Evolutionary conservation across 225 moss, liverwort and hornwort genomes (phyloP).

Genomic region (Physcomitrellopsis africana): DNA sequence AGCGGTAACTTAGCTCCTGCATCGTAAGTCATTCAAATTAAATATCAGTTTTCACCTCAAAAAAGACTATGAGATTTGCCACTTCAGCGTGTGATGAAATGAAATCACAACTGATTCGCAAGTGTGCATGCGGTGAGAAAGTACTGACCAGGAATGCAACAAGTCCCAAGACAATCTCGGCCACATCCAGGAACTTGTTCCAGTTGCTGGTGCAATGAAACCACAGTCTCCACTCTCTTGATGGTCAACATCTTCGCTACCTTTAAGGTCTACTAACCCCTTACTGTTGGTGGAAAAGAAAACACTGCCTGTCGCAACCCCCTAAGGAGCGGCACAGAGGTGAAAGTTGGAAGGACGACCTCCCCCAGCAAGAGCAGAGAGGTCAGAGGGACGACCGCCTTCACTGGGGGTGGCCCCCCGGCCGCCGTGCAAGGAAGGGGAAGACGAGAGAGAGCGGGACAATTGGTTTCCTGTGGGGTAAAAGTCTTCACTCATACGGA

Average conservation of each 20-base stretch:
- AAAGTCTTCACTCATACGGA: constrained; percentile 62
- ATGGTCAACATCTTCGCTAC: constrained; percentile 65
- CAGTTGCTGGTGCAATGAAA: constrained; percentile 69
- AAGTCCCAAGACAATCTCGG: constrained; percentile 60
- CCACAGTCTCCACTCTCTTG: constrained; percentile 64
- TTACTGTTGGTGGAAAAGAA: constrained; percentile 22
- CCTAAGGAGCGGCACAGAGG: constrained; percentile 46
- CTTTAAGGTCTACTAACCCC: constrained; percentile 35
- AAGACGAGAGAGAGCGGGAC: constrained; percentile 68
- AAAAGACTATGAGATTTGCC: background rate
- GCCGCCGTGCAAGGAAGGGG: constrained; percentile 93
- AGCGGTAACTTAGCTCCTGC: constrained; percentile 77
- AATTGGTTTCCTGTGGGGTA: constrained; percentile 43
- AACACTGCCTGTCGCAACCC: constrained; percentile 48
- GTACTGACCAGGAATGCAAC: constrained; percentile 74
- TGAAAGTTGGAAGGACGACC: constrained; percentile 37
- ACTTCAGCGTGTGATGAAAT: background rate
- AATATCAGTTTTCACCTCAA: background rate
- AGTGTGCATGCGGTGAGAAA: background rate
- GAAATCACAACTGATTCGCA: background rate
- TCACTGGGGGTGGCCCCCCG: constrained; percentile 96
- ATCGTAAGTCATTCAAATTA: background rate
- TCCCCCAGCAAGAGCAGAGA: constrained; percentile 87
- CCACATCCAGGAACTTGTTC: constrained; percentile 59
- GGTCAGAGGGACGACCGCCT: constrained; percentile 99